Evolutionary conservation across 2,329 filamentous ascomycete genomes (phyloP).

Genomic region (Chrysoporthe puriensis): DNA sequence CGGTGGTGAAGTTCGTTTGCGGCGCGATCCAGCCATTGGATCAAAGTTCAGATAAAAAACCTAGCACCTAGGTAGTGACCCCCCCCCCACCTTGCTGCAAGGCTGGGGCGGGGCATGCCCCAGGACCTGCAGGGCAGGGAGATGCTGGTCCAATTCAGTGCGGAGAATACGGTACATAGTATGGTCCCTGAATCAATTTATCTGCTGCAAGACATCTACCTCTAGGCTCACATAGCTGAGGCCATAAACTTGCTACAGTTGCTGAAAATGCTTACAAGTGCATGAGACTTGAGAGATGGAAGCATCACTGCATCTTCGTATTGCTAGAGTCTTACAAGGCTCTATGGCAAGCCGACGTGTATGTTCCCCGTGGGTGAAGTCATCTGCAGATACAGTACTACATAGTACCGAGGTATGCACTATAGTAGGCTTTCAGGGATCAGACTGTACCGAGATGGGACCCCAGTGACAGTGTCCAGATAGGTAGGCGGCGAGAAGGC

Average conservation of each 20-base stretch:
- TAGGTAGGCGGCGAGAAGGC: not conserved
- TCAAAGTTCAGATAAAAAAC: not conserved
- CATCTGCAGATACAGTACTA: not conserved
- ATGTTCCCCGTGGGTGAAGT: too few species aligned
- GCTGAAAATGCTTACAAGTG: too few species aligned
- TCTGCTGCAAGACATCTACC: too few species aligned
- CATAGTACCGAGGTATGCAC: not conserved
- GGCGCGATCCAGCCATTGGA: not conserved
- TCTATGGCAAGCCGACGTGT: too few species aligned
- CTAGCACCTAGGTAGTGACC: not conserved
- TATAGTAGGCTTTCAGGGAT: slow-evolving; percentile 4
- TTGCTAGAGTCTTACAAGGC: too few species aligned
- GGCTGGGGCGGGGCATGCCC: slow-evolving; percentile 10
- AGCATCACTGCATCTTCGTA: too few species aligned
- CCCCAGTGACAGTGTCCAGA: not conserved
- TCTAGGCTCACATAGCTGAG: too few species aligned
- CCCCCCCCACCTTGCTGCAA: slow-evolving; percentile 9
- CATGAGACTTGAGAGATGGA: too few species aligned
- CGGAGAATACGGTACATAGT: slow-evolving; percentile 3
- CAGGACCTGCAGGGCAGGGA: slow-evolving; percentile 4
- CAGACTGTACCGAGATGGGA: slow-evolving; percentile 12
- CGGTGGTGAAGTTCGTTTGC: not conserved
- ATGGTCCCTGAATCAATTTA: too few species aligned
- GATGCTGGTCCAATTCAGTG: not conserved
- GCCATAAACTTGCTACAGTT: too few species aligned